Conservation (phyloP, 371 early-diverging fungal genomes). For the Mortierella sp. region DNA sequence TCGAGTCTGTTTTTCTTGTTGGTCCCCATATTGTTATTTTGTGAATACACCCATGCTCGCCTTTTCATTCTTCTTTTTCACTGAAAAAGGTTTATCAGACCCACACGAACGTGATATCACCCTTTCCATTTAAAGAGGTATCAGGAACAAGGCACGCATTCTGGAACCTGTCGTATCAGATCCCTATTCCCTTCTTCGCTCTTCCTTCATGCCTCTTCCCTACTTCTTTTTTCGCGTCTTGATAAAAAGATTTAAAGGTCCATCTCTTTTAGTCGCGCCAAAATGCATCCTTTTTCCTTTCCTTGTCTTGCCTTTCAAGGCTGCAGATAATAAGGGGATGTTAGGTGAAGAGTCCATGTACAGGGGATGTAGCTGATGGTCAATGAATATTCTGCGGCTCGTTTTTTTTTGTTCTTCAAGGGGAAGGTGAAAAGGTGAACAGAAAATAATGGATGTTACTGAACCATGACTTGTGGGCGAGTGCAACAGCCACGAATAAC, state of each 20-base stretch:
- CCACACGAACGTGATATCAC: background rate
- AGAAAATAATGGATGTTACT: background rate
- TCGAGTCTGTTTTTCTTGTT: background rate
- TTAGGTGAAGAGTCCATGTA: too few relatives aligned
- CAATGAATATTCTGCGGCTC: too few relatives aligned
- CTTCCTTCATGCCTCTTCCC: background rate
- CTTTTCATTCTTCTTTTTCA: background rate
- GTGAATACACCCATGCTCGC: background rate
- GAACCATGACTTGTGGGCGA: background rate
- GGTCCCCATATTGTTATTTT: background rate
- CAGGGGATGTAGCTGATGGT: too few relatives aligned
- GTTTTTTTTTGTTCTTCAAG: too few relatives aligned
- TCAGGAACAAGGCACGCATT: constrained; percentile 1
- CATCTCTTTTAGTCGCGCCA: too few relatives aligned
- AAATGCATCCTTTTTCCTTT: too few relatives aligned
- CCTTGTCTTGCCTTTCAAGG: too few relatives aligned
- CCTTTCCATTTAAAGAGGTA: too few relatives aligned
- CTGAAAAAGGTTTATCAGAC: background rate
- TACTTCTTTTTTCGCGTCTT: background rate
- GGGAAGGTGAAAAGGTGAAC: too few relatives aligned
- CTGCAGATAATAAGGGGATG: too few relatives aligned
- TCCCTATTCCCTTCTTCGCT: background rate
- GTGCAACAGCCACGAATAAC: background rate
- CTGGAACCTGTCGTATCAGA: background rate
- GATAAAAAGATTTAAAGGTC: too few relatives aligned